These are phyloP conservation scores for Rubroshorea leprosula DNA, from an alignment of 345 rosid species.

Conservation along the genomic window DNA sequence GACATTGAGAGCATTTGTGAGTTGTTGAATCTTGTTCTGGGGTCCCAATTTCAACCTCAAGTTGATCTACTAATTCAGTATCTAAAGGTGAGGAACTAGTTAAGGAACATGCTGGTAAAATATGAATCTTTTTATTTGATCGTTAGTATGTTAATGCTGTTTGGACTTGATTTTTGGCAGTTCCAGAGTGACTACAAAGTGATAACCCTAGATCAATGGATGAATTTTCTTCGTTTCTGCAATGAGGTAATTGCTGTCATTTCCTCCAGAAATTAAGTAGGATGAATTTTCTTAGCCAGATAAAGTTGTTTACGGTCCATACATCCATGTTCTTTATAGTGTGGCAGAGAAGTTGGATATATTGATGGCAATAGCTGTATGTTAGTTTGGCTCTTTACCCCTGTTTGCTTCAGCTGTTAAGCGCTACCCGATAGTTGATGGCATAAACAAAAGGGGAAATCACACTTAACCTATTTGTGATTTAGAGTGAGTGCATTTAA, in stretches of 20 bases:
- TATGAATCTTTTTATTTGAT: neutral
- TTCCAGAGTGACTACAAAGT: constrained; percentile 48
- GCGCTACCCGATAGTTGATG: no score
- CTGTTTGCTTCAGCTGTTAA: no score
- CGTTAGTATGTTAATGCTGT: neutral
- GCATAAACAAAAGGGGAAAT: no score
- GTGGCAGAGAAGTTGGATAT: no score
- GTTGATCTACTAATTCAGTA: constrained; percentile 38
- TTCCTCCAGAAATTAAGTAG: neutral
- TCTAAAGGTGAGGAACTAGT: constrained; percentile 31
- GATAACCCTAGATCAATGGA: constrained; percentile 53
- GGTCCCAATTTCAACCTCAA: constrained; percentile 28
- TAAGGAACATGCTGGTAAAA: neutral
- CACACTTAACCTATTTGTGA: no score
- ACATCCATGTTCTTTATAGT: neutral
- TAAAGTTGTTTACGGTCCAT: neutral
- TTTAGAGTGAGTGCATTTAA: no score
- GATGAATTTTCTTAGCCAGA: no score
- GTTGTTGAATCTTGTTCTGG: constrained; percentile 43
- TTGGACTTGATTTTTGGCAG: constrained; percentile 24
- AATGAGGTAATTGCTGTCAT: constrained; percentile 34
- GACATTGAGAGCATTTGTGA: constrained; percentile 50
- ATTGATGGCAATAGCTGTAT: no score
- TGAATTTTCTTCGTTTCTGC: constrained; percentile 44
- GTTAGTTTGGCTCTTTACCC: no score